Base-by-base conservation (phyloP, 2,329 filamentous ascomycete species). In the Rutstroemia sp. region DNA sequence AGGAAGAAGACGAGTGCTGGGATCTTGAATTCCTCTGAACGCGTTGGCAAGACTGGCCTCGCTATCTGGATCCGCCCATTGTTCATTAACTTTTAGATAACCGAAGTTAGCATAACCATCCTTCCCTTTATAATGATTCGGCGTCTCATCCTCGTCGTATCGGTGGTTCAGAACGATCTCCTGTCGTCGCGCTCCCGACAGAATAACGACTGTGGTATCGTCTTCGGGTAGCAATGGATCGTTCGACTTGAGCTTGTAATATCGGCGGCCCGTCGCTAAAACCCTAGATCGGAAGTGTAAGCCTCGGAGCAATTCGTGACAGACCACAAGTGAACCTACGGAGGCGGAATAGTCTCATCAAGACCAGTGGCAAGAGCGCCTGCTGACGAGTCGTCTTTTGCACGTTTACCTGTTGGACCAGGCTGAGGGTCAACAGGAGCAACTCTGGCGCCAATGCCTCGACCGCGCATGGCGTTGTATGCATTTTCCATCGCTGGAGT, bases 51-150 rank as follows among this genome's bases (percentile, higher is more conserved):
- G 55, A 7, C 61, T 57, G 17, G 52, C 54, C 49, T 63, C 57
- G 48, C 63, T 61, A 27, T 70, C 68, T 21, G 67, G 67, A 59
- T 70, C 68, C 5, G 64, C 59, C 65, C 67, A 68, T 39, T 19
- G 34, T 12, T 58, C 61, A 21, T 63, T 61, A 23, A 65, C 57
- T 16, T 48, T 30, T 17, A 67, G 6, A 27, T 67, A 69, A 5
- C 68, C 68, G 55, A 65, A 68, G 34, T 67, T 65, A 10, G 23
- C 54, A 45, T 57, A 63, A 2, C 61, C 61, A 19, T 59, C 42
- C 19, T 63, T 51, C 4, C 59, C 62, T 49, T 62, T 64, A 41
- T 61, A 62, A 39, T 65, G 61, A 48, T 65, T 64, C 12, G 30
- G 49, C 2, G 27, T 45, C 34, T 38, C 38, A 8, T 48, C 53